Base-by-base conservation (phyloP, 805 yeast species). In the Brettanomyces custersianus region DNA sequence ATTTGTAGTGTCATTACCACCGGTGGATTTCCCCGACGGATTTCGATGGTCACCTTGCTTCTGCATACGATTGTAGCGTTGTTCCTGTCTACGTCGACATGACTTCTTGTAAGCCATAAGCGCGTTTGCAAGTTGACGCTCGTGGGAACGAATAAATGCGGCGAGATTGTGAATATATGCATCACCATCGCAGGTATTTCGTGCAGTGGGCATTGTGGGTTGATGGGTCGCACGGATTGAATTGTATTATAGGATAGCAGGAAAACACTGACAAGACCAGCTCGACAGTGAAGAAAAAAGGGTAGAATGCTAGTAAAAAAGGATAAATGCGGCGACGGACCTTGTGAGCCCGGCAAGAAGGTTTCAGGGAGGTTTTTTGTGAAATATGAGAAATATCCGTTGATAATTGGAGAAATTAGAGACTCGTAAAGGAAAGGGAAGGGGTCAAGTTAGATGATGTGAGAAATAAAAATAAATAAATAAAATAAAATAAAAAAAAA, bases 121-220 rank as follows among this genome's bases (percentile, higher is more conserved):
- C 2, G 80, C 79, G 45, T 74, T 74, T 13, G 80, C 79, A 20
- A 74, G 59, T 23, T 72, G 77, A 33, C 71, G 66, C 45, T 74
- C 80, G 46, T 74, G 77, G 11, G 73, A 56, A 37, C 71, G 63
- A 25, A 74, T 66, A 44, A 74, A 73, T 4, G 69, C 55, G 20
- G 80, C 67, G 22, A 74, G 55, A 40, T 72, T 63, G 45, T 70
- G 77, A 26, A 72, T 62, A 48, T 73, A 74, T 13, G 68, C 69
- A 46, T 75, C 78, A 21, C 80, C 80, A 41, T 74, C 80, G 39
- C 66, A 62, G 16, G 64, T 58, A 39, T 52, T 55, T 12, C 15
- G n/a, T 25, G 43, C 41, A 5, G 40, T 38, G 45, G 42, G 39
- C 34, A 34, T 35, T 13, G 31, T 20, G 18, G 7, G 11, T 31